These are phyloP conservation scores for Didymella sp. DNA, from an alignment of 2,329 filamentous ascomycete genomes.

Conservation along the genomic window DNA sequence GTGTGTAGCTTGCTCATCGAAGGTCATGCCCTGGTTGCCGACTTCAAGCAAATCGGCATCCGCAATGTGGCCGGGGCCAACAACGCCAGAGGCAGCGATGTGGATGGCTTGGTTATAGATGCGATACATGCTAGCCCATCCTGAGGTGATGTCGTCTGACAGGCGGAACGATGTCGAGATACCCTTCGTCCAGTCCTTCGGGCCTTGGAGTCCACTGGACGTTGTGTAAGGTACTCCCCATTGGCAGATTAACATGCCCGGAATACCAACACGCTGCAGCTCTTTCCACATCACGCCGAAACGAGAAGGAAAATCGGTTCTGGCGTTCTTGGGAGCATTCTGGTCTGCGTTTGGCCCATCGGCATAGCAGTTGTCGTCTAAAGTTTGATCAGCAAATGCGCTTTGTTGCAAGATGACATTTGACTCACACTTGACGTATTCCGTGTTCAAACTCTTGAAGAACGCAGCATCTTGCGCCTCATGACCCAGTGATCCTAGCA, in stretches of 20 bases:
- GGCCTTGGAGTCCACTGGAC: slow-evolving; percentile 25
- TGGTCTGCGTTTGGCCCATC: slow-evolving; percentile 24
- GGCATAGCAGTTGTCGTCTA: slow-evolving; percentile 32
- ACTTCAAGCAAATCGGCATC: slow-evolving; percentile 32
- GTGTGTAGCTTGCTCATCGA: slow-evolving; percentile 33
- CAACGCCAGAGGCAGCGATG: slow-evolving; percentile 24
- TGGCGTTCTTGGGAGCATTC: slow-evolving; percentile 27
- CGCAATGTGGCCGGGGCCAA: slow-evolving; percentile 28
- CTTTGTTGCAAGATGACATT: neutral
- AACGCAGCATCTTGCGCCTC: slow-evolving; percentile 29
- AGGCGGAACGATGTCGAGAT: slow-evolving; percentile 31
- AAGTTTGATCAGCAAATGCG: neutral
- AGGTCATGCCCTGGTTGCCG: slow-evolving; percentile 27
- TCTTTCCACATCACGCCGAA: slow-evolving; percentile 31
- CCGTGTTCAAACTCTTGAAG: slow-evolving; percentile 31
- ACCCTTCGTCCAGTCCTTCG: slow-evolving; percentile 26
- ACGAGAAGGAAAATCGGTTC: slow-evolving; percentile 26
- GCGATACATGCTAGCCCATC: slow-evolving; percentile 27
- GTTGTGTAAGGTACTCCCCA: slow-evolving; percentile 26
- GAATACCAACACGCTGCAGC: slow-evolving; percentile 26
- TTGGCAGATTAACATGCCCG: slow-evolving; percentile 30
- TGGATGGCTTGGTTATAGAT: slow-evolving; percentile 33
- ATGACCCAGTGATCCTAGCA: slow-evolving; percentile 24
- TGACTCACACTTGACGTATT: slow-evolving; percentile 29
- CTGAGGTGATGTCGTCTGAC: slow-evolving; percentile 26